Base-by-base conservation (phyloP, 2,329 filamentous ascomycete species). In the Fusarium cyanostomum region DNA sequence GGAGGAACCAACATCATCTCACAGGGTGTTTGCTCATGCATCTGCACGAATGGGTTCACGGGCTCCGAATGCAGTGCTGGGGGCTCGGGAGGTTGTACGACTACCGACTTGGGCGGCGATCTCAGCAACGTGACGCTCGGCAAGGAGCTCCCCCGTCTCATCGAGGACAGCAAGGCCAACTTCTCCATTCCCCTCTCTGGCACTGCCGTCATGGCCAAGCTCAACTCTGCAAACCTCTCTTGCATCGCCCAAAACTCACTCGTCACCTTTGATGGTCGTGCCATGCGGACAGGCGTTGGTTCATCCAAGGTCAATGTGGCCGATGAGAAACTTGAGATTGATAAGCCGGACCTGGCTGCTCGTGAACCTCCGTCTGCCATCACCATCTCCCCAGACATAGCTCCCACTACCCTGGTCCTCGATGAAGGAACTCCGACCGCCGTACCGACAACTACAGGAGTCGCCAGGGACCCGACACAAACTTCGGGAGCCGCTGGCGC, bases 41-140 rank as follows among this genome's bases (percentile, higher is more conserved):
- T 97, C 38, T 99, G 94, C 76, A 87, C 89, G 18, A 93, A 95
- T 69, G 92, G 94, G 2, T 98, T 94, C 74, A 94, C 91, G 0
- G 84, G 84, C 12, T 76, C 78, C 18, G 80, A 83, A 57, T 87
- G 85, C 71, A 81, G 80, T 6, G 74, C 76, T 21, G 73, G 77
- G 2, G 80, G 80, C 44, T 74, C 80, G 1, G 75, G 79, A 34
- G 84, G 84, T 13, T 88, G 85, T 69, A 84, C 83, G 2, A 84
- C 82, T 2, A 82, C 83, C 9, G 77, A 80, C 26, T 56, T 81
- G 10, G 71, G 76, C 75, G 9, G 76, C 71, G 35, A 78, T 67
- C 56, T 84, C 58, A 74, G 72, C 54, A 89, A 94, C 71, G 92
- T 92, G 28, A 97, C 93, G 0, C 80, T 97, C 48, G 95, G 95